A percentile compares a stretch with the other conserved stretches of the same genome.
These are phyloP conservation scores for Pythium guiyangense DNA, from an alignment of 352 stramenopile species.

Conservation along the genomic window DNA sequence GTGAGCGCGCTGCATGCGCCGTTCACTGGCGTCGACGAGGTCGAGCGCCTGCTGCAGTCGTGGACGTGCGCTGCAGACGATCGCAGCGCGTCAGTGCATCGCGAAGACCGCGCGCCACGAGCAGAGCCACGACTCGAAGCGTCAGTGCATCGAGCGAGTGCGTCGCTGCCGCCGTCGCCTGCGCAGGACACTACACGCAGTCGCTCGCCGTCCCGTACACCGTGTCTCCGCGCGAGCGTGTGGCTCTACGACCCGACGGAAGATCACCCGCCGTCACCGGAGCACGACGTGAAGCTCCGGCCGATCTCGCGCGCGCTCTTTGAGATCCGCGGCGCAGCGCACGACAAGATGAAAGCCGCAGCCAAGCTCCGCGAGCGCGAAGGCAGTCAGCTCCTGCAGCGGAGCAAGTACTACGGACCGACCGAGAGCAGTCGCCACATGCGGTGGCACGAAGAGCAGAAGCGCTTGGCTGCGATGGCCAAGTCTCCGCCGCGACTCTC, in stretches of 20 bases:
- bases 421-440: conserved; percentile 76
- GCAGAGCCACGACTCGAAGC: no score
- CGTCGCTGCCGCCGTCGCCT: neutral
- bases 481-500: neutral
- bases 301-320: conserved; percentile 75
- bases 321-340: conserved; percentile 58
- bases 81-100: no score
- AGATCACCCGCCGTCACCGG: conserved; percentile 18
- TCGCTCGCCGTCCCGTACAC: conserved; percentile 15
- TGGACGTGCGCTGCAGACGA: conserved; percentile 12
- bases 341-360: conserved; percentile 49
- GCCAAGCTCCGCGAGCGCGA: conserved; percentile 52
- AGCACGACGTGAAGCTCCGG: conserved; percentile 59
- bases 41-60: conserved; percentile 15
- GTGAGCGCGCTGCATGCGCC: conserved; percentile 21
- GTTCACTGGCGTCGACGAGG: conserved; percentile 21
- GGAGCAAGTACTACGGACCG: conserved; percentile 73
- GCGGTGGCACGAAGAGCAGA: conserved; percentile 69
- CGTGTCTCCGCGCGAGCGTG: conserved; percentile 34
- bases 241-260: conserved; percentile 71
- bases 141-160: no score
- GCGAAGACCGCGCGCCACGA: no score
- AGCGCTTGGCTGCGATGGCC: conserved; percentile 38
- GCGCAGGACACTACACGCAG: conserved; percentile 4
- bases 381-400: conserved; percentile 45